Conservation (phyloP, 1,284 basidiomycete species). For the Austroboletus niveus region DNA sequence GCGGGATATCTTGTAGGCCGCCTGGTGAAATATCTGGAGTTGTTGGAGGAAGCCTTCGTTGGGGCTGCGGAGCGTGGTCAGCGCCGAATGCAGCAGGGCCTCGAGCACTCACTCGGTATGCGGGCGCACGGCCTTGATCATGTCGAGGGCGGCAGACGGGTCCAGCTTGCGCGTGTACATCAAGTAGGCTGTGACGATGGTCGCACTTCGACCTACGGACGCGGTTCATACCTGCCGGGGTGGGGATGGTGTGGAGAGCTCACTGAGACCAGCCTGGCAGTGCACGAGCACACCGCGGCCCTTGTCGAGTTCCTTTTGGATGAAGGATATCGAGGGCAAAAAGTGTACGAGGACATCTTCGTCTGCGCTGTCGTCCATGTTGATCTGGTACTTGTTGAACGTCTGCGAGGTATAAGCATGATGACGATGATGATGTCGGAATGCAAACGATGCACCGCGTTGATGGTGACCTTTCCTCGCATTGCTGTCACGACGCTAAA, state of each 20-base stretch:
- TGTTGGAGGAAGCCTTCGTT: conserved; percentile 78
- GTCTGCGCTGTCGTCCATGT: conserved; percentile 67
- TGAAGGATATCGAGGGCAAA: conserved; percentile 75
- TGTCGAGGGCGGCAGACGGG: conserved; percentile 61
- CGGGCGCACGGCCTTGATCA: conserved; percentile 65
- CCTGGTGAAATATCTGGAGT: conserved; percentile 73
- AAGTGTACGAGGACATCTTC: conserved; percentile 77
- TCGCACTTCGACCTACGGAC: conserved; percentile 68
- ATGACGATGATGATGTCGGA: background rate
- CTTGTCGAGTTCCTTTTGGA: conserved; percentile 72
- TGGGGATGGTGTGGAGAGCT: conserved; percentile 31
- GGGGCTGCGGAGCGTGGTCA: conserved; percentile 49
- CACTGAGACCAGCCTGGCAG: conserved; percentile 85
- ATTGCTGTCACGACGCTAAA: conserved; percentile 70
- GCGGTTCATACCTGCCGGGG: background rate
- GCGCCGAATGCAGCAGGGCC: background rate
- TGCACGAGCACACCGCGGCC: conserved; percentile 79
- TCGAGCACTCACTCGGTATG: conserved; percentile 57
- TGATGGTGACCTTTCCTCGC: conserved; percentile 63
- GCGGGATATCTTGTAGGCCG: conserved; percentile 66
- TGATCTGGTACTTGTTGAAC: conserved; percentile 68
- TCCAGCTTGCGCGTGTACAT: conserved; percentile 74
- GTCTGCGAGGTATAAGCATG: conserved; percentile 37
- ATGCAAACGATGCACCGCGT: conserved; percentile 47
- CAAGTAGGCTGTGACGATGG: conserved; percentile 80